Conservation (phyloP, 257 asterid species). For the Solanum megistacrolobum region DNA sequence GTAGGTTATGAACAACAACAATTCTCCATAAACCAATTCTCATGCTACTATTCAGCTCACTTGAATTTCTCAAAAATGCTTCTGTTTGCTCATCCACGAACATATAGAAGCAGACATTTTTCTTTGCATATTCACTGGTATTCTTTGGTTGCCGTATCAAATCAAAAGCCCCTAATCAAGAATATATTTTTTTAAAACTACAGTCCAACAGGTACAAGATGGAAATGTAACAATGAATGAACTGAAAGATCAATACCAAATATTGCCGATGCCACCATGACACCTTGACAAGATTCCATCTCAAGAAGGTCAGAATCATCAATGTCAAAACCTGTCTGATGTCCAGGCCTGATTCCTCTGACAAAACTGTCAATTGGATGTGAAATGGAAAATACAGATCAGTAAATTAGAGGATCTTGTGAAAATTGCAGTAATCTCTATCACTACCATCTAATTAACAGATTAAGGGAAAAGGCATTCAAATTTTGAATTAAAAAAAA, state of each 20-base stretch:
- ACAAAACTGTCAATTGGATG: constrained; percentile 43
- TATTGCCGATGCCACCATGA: constrained; percentile 91
- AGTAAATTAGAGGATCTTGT: not conserved
- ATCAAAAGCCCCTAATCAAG: constrained; percentile 77
- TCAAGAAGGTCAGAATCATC: constrained; percentile 69
- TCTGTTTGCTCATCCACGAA: constrained; percentile 80
- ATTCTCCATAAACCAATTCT: constrained; percentile 83
- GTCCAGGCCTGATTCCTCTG: constrained; percentile 77
- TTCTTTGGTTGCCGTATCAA: constrained; percentile 77
- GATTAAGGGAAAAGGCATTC: not conserved
- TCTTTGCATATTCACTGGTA: constrained; percentile 55
- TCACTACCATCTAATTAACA: not conserved
- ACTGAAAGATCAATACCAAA: constrained; percentile 48
- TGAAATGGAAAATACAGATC: not conserved
- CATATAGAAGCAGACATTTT: constrained; percentile 76
- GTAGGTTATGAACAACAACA: constrained; percentile 70
- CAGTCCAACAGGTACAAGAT: not conserved
- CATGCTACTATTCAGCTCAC: constrained; percentile 51
- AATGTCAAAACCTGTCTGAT: constrained; percentile 71
- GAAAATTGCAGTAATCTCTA: not conserved
- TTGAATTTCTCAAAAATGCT: constrained; percentile 41
- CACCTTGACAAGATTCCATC: constrained; percentile 78
- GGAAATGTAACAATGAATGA: not conserved
- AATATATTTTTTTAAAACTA: constrained; percentile 16
- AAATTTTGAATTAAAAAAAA: not conserved